Base-by-base conservation (phyloP, 2,329 filamentous ascomycete species). In the Sporothrix mexicana region DNA sequence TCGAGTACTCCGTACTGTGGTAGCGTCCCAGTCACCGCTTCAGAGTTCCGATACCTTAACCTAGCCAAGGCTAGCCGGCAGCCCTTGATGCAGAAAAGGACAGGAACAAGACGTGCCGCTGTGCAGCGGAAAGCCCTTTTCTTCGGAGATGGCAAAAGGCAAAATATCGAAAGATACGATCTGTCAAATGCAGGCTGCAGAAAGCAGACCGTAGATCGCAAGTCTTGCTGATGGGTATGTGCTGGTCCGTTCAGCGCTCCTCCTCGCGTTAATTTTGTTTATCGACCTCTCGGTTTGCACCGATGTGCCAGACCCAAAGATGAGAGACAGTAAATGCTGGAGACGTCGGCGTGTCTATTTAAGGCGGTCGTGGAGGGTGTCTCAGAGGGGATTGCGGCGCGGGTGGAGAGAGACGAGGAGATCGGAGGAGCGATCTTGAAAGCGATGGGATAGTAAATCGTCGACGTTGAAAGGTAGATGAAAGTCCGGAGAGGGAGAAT, bases 21-120 rank as follows among this genome's bases (percentile, higher is more conserved):
- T 74, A 71, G 74, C 74, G 74, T 43, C 70, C 61, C 62, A 53
- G 72, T 71, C 74, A 73, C 72, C 67, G 70, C 72, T 68, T 74
- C 61, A 64, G 72, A 20, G 36, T 57, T 57, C 49, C 53, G 43
- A 62, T 53, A 23, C 30, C 23, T 20, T 61, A 25, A 49, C 43
- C 43, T 43, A 64, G 57, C 55, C 45, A 51, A 64, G 57, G 57
- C 69, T 71, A 64, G 69, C 45, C 55, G 69, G 43, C 25, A 12
- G 45, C 45, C 23, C 23, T 64, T 71, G 68, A 36, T 70, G 69
- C 69, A 49, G 68, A 45, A 45, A 15, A 62, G 36, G 57, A 49
- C 62, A 67, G 64, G 64, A 45, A 70, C 51, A 53, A 59, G 41
- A 70, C 43, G 62, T 70, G 41, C 68, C 68, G 53, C 51, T 17